Conservation (phyloP, 2,329 filamentous ascomycete species). For the Botrytis byssoidea region DNA sequence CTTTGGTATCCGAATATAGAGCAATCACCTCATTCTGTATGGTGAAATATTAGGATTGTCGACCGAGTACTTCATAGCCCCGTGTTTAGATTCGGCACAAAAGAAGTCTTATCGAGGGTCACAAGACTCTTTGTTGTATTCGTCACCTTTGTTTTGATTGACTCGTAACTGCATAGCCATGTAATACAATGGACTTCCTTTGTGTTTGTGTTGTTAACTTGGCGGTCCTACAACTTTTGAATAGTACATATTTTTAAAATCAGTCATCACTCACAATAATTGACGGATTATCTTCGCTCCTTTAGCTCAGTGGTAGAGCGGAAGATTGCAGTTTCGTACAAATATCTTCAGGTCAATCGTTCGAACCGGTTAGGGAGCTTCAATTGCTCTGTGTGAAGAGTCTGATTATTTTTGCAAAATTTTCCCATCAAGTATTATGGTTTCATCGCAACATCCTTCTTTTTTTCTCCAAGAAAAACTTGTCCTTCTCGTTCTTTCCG, state of each 20-base stretch:
- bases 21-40: neutral
- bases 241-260: neutral
- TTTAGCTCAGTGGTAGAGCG: slow-evolving; percentile 33
- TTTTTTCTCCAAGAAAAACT: neutral
- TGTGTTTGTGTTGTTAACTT: neutral
- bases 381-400: neutral
- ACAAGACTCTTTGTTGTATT: neutral
- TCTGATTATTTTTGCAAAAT: neutral
- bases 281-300: slow-evolving; percentile 11
- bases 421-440: no score
- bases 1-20: neutral
- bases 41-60: neutral
- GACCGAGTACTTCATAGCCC: neutral
- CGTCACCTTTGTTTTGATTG: neutral
- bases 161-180: neutral
- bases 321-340: slow-evolving; percentile 26
- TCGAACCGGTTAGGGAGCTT: slow-evolving; percentile 31
- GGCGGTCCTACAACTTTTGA: accelerated
- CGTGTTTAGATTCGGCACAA: neutral
- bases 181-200: no score
- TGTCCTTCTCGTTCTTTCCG: neutral
- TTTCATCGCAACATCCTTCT: no score
- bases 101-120: neutral
- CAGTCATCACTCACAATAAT: accelerated
- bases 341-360: slow-evolving; percentile 31